Base-by-base conservation (phyloP, 495 filamentous ascomycete genomes). In the Parathielavia appendiculata region DNA sequence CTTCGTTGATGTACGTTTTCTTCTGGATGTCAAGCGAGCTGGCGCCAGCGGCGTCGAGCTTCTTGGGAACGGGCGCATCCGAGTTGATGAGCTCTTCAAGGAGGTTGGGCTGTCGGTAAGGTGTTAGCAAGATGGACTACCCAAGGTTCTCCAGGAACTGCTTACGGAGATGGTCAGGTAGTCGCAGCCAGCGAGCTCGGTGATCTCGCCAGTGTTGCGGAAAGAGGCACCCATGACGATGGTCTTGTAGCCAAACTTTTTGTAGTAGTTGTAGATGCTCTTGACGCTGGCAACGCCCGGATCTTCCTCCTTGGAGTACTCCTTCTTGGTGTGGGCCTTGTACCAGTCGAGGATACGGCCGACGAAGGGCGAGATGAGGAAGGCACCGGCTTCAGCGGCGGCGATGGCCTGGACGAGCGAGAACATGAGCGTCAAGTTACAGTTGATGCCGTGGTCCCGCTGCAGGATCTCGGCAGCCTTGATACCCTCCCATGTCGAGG, bases 261-360 rank as follows among this genome's bases (percentile, higher is more conserved):
- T 99, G 86, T 99, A 99, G 88, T 99, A 99, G 81, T 99, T 95
- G 87, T 88, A 99, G 82, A 99, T 99, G 72, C 65, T 69, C 83
- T 96, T 83, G 67, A 99, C 95, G 66, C 86, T 91, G 81, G 91
- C 86, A 77, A 99, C 93, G 77, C 93, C 93, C 54, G 93, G 93
- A 82, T 99, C 93, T 65, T 97, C 91, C 71, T 87, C 70, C 66
- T 89, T 78, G 68, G 80, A 67, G 84, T 91, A 99, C 48, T 92
- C 87, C 81, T 91, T 93, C 84, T 95, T 95, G 68, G 87, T 91
- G 59, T 86, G 79, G 51, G 89, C 90, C 88, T 99, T 99, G 86
- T 88, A 96, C 92, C 92, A 99, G 78, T 99, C 93, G 57, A 99
- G 87, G 74, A 99, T 99, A 74, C 93, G 91, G 74, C 93, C 93